Percentiles rank a stretch among this genome's conserved stretches.
phyloP scores from a whole-genome alignment of 345 rosid genomes.

The Eucalyptus viminalis region DNA sequence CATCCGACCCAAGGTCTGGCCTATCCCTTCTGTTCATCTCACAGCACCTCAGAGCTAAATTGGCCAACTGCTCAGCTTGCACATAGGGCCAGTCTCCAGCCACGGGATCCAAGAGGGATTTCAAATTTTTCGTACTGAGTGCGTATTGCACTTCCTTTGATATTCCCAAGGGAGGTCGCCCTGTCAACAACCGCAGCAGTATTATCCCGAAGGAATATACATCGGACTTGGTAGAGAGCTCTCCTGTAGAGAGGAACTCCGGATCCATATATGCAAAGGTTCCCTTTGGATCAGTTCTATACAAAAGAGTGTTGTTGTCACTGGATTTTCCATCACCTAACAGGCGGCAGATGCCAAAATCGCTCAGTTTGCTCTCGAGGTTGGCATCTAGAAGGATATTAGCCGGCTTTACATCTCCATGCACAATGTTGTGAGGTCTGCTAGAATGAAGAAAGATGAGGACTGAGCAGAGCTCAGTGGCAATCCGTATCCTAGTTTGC shows the following conservation, averaged over 20 bases:
- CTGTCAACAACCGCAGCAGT: slow-evolving; percentile 63
- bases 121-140: slow-evolving; percentile 42
- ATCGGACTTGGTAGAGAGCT: slow-evolving; percentile 77
- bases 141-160: slow-evolving; percentile 60
- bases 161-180: slow-evolving; percentile 55
- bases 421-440: slow-evolving; percentile 71
- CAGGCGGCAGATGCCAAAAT: slow-evolving; percentile 71
- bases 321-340: slow-evolving; percentile 12
- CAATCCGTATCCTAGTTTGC: slow-evolving; percentile 78
- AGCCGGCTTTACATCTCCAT: slow-evolving; percentile 83
- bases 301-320: slow-evolving; percentile 18
- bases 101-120: slow-evolving; percentile 60
- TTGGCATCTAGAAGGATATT: slow-evolving; percentile 78
- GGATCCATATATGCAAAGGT: slow-evolving; percentile 76
- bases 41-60: slow-evolving; percentile 76
- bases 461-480: slow-evolving; percentile 70
- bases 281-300: slow-evolving; percentile 58
- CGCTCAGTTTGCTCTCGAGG: slow-evolving; percentile 68
- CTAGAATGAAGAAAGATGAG: slow-evolving; percentile 83
- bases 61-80: slow-evolving; percentile 75
- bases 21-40: slow-evolving; percentile 51
- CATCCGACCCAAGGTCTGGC: slow-evolving; percentile 73
- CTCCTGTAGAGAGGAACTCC: slow-evolving; percentile 57
- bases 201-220: slow-evolving; percentile 82
- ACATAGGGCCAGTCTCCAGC: slow-evolving; percentile 98